These are phyloP conservation scores for Globisporangium nagaii DNA, from an alignment of 352 stramenopile genomes.

Conservation along the genomic window DNA sequence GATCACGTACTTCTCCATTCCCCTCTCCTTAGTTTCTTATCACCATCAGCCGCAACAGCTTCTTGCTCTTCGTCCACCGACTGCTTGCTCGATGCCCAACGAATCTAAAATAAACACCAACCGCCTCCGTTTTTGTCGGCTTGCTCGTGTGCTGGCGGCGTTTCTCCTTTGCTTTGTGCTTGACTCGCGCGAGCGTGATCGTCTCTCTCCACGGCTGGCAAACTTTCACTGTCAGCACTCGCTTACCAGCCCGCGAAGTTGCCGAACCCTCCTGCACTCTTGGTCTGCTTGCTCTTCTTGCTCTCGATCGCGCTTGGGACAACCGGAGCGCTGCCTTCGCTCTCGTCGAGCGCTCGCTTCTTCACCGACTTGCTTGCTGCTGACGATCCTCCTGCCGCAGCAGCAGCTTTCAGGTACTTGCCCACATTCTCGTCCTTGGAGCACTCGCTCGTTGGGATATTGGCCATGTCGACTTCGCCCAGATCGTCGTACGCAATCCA, in stretches of 20 bases:
- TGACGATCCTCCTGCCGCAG: not conserved
- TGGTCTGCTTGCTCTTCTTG: constrained; percentile 63
- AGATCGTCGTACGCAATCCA: constrained; percentile 80
- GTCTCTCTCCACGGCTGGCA: no score
- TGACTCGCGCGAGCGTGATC: no score
- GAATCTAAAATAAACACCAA: constrained; percentile 4
- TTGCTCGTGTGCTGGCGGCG: no score
- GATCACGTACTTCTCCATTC: constrained; percentile 77
- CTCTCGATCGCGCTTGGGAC: constrained; percentile 57
- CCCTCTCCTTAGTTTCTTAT: not conserved
- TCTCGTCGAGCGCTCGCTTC: constrained; percentile 20
- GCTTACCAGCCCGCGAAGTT: constrained; percentile 74
- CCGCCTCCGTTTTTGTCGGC: no score
- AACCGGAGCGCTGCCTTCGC: not conserved
- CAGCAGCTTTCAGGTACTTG: constrained; percentile 53
- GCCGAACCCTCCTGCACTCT: constrained; percentile 45
- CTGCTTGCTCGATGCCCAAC: not conserved
- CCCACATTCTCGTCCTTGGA: constrained; percentile 49
- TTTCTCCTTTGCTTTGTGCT: no score
- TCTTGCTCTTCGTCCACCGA: not conserved
- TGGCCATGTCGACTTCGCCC: constrained; percentile 44
- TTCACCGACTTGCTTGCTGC: constrained; percentile 2
- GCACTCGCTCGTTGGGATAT: constrained; percentile 32
- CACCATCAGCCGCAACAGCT: no score
- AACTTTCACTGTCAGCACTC: not conserved